These are phyloP conservation scores for Amylostereum areolatum DNA, from an alignment of 1,284 basidiomycete species.

Conservation along the genomic window DNA sequence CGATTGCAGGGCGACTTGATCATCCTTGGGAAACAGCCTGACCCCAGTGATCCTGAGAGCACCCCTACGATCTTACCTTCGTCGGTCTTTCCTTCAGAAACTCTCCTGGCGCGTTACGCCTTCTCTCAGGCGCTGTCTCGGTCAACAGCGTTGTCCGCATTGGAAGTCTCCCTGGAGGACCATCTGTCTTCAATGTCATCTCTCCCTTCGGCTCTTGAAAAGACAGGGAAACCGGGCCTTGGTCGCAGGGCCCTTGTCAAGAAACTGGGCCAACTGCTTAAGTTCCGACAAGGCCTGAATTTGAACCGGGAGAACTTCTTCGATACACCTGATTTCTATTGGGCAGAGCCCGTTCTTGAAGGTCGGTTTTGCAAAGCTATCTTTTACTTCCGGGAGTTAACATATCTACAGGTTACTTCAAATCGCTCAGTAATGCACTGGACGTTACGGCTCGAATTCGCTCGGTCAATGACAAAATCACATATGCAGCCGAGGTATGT, in stretches of 20 bases:
- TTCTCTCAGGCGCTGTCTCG: slow-evolving; percentile 86
- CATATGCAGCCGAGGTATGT: slow-evolving; percentile 81
- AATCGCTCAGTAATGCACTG: slow-evolving; percentile 72
- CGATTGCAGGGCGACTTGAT: slow-evolving; percentile 86
- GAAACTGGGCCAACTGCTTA: slow-evolving; percentile 84
- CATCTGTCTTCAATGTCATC: slow-evolving; percentile 78
- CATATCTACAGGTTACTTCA: slow-evolving; percentile 64
- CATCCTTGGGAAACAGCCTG: slow-evolving; percentile 70
- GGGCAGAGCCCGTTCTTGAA: slow-evolving; percentile 86
- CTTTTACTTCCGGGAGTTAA: not conserved
- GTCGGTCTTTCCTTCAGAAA: slow-evolving; percentile 51
- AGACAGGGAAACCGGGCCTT: slow-evolving; percentile 78
- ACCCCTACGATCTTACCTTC: slow-evolving; percentile 39
- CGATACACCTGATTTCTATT: slow-evolving; percentile 87
- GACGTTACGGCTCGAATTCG: slow-evolving; percentile 78
- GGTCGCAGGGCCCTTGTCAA: slow-evolving; percentile 75
- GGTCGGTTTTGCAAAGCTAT: slow-evolving; percentile 32
- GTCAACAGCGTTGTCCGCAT: slow-evolving; percentile 76
- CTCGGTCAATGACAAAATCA: slow-evolving; percentile 87
- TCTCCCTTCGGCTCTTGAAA: slow-evolving; percentile 68
- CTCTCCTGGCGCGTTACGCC: slow-evolving; percentile 79
- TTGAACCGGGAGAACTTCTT: slow-evolving; percentile 84
- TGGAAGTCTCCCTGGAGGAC: slow-evolving; percentile 77
- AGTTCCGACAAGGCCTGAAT: slow-evolving; percentile 83
- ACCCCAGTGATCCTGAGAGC: slow-evolving; percentile 37